Percentiles rank a stretch among this genome's conserved stretches.
These are phyloP conservation scores for Priceomyces fermenticarens DNA, from an alignment of 805 yeast species.

Conservation along the genomic window DNA sequence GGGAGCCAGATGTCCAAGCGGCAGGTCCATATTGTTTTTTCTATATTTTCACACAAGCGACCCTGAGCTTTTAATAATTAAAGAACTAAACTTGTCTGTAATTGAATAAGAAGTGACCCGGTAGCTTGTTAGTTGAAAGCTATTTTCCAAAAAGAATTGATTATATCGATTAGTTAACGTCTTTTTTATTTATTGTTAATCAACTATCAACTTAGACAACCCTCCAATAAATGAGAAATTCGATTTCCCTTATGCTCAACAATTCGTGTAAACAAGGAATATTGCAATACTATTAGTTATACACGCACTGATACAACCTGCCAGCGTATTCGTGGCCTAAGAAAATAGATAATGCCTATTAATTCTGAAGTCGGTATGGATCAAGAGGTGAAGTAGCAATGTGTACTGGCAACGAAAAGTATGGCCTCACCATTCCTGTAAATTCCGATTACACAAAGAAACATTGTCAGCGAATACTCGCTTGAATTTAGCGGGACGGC, in stretches of 20 bases:
- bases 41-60: not conserved
- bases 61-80: not conserved
- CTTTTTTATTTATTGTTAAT: not conserved
- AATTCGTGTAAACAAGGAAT: too few species aligned
- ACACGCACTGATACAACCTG: too few species aligned
- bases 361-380: too few species aligned
- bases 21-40: constrained; percentile 1
- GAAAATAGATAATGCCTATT: too few species aligned
- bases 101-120: not conserved
- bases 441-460: constrained; percentile 7
- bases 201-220: not conserved
- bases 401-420: not conserved
- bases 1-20: not conserved
- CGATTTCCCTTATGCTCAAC: too few species aligned
- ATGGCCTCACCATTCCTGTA: constrained; percentile 4
- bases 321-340: too few species aligned
- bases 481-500: not conserved
- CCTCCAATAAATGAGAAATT: too few species aligned
- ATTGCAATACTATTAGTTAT: too few species aligned
- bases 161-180: not conserved
- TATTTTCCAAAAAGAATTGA: not conserved
- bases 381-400: too few species aligned
- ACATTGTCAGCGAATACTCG: not conserved
- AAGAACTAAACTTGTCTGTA: too few species aligned
- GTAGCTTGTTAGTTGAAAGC: not conserved